phyloP scores from a whole-genome alignment of 176 grass and related monocot genomes.

The Alloteropsis semialata region DNA sequence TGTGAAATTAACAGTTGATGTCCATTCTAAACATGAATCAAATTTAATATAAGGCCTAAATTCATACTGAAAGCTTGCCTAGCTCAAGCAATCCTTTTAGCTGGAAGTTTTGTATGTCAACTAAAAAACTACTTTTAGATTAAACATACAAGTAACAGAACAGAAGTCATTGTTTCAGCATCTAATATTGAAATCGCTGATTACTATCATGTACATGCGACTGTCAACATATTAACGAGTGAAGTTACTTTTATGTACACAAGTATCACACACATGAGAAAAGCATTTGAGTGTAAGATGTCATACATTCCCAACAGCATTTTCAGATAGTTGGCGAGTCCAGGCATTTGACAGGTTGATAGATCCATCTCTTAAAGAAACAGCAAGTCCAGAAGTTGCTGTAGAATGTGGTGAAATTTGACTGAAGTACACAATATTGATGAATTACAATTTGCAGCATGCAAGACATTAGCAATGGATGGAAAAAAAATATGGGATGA shows the following conservation, averaged over 20 bases:
- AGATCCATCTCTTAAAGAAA: constrained; percentile 92
- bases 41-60: neutral
- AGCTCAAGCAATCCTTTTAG: neutral
- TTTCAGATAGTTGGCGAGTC: constrained; percentile 88
- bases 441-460: constrained; percentile 33
- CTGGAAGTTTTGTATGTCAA: neutral
- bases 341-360: constrained; percentile 90
- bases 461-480: constrained; percentile 9
- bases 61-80: constrained; percentile 6
- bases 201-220: neutral
- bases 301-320: constrained; percentile 83
- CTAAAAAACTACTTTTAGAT: constrained; percentile 4
- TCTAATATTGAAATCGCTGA: neutral
- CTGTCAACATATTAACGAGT: constrained; percentile 1
- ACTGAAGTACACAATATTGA: constrained; percentile 50
- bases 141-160: neutral
- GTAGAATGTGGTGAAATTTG: constrained; percentile 86
- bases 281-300: constrained; percentile 16
- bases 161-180: neutral
- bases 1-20: neutral
- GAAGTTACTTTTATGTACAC: constrained; percentile 1
- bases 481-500: neutral
- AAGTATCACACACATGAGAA: constrained; percentile 1
- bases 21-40: neutral
- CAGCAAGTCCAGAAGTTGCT: constrained; percentile 72